Base-by-base conservation (phyloP, 164 flowering plant genomes). In the Stephania cephalantha region DNA sequence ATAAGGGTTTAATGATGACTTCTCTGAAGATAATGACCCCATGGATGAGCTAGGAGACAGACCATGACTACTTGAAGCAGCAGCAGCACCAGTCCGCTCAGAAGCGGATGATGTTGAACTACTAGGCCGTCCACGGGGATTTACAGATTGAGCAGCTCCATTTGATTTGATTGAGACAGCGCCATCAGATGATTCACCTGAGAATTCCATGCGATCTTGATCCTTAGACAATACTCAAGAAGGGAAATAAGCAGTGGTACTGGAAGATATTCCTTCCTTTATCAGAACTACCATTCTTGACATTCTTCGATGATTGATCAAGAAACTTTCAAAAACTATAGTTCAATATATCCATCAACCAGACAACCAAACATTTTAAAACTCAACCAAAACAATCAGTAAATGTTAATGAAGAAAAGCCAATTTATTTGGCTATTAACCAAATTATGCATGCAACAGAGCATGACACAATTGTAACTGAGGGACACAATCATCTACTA, bases 1-100 rank as follows among this genome's bases (percentile, higher is more conserved):
- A 87, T 86, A 71, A 73, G 97, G 99, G 85, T 96, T 96, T 74
- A 92, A 75, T n/a, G 90, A 85, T 46, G 97, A 93, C 74, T 89
- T 96, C 74, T 93, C 99, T 12, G 99, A 96, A 46, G 92, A 83
- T 71, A 92, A 83, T 46, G 99, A 96, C 69, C 95, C 95, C 73
- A 92, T 75, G 45, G 98, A 96, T 71, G 99, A 96, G 79, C 94
- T 88, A 78, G 95, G 96, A 67, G 99, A 91, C 81, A 93, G 77
- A 68, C 87, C 86, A 77, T 89, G 90, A 69, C 80, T 87, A 84
- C 79, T 73, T 8, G 85, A 82, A 74, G 89, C 83, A 71, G 91
- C 76, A 48, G 85, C 63, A 55, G 84, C 83, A 74, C 81, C 86
- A 35, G 80, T 75, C 81, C 81, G 22, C 55, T 87, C 97, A n/a